Percentiles rank a stretch among this genome's conserved stretches.
phyloP scores from a whole-genome alignment of 1,139 yeast species.

The Yamadazyma taylorii region DNA sequence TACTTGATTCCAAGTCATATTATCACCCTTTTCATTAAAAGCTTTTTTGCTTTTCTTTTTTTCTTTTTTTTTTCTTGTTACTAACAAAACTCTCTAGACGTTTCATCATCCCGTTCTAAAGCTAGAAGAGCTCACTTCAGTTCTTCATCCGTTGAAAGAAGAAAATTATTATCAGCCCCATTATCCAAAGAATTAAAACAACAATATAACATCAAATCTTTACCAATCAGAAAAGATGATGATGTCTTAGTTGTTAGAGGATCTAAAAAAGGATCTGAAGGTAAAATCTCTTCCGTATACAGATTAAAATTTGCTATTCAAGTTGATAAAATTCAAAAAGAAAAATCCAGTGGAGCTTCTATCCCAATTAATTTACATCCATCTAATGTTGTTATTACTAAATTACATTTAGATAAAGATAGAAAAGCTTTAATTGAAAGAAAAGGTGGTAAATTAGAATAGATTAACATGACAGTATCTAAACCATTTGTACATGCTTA shows the following conservation, averaged over 20 bases:
- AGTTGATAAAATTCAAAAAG: slow-evolving; percentile 96
- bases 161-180: slow-evolving; percentile 96
- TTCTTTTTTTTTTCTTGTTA: too few relatives aligned
- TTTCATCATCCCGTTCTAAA: slow-evolving; percentile 99
- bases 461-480: slow-evolving; percentile 17
- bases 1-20: too few relatives aligned
- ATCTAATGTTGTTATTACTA: slow-evolving; percentile 98
- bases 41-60: too few relatives aligned
- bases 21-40: too few relatives aligned
- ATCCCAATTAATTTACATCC: slow-evolving; percentile 98
- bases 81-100: slow-evolving; percentile 60
- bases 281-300: slow-evolving; percentile 97
- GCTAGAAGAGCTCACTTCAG: slow-evolving; percentile 99
- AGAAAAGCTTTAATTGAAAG: slow-evolving; percentile 92
- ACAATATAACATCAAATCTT: slow-evolving; percentile 92
- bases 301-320: slow-evolving; percentile 97
- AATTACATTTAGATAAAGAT: slow-evolving; percentile 97
- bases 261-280: slow-evolving; percentile 99
- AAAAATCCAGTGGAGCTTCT: slow-evolving; percentile 97
- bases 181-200: slow-evolving; percentile 98
- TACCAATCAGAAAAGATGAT: slow-evolving; percentile 99
- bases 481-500: slow-evolving; percentile 2
- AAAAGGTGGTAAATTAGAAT: slow-evolving; percentile 41
- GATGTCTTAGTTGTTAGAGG: slow-evolving; percentile 97
- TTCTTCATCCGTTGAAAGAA: slow-evolving; percentile 96